Base-by-base conservation (phyloP, 2,329 filamentous ascomycete species). In the Samsoniella hepiali region DNA sequence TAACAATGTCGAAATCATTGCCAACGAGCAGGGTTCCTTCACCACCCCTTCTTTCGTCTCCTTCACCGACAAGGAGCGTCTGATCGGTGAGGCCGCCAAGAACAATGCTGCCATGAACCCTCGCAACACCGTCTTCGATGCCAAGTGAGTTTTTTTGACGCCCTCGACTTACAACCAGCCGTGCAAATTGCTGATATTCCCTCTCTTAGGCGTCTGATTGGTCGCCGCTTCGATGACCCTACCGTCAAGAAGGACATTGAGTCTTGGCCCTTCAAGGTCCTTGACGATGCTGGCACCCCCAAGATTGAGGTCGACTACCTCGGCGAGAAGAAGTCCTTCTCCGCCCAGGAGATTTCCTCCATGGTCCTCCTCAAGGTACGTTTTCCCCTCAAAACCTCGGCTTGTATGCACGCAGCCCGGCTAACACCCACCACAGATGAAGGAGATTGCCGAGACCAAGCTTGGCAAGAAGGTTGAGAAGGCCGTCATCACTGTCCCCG, bases 31-130 rank as follows among this genome's bases (percentile, higher is more conserved):
- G 89, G 94, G 94, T 87, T 93, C 88, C 83, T 97, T 97, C 84
- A 98, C 95, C 77, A 98, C 95, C 69, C 95, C 95, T 71, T 98
- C 95, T 64, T 99, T 97, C 86, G 95, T 99, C 78, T 96, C 92
- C 74, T 99, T 99, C 88, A 97, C 93, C 78, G 89, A 94, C 75
- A 92, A 97, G 85, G 95, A 99, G 87, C 93, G 95, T 81, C 84
- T 99, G 83, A 98, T 98, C 77, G 95, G 95, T 85, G 95, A 98
- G 87, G 94, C 95, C 67, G 95, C 95, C 77, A 99, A 98, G 91
- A 99, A 99, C 87, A 93, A 97, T 88, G 95, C 94, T 77, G 94
- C 95, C 76, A 97, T 98, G 92, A 99, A 99, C 91, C 95, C 95
- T 68, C 81, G 81, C 78, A 98, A 98, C 86, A 99, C 95, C 73